Base-by-base conservation (phyloP, 2,329 filamentous ascomycete genomes). In the Diaporthe sp. region DNA sequence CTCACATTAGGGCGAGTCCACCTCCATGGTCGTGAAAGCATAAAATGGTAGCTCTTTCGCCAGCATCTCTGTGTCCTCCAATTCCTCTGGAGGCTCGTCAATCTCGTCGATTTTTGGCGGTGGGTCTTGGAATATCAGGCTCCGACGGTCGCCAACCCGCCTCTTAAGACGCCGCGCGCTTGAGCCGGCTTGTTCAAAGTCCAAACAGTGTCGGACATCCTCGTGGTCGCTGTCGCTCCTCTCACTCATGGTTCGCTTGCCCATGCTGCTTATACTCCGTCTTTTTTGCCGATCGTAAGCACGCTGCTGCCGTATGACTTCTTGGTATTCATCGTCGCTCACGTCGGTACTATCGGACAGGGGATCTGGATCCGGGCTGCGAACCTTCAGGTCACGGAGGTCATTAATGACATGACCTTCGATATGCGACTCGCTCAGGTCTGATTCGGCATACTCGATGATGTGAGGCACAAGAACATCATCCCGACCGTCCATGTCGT, bases 241-340 rank as follows among this genome's bases (percentile, higher is more conserved):
- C 78, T 89, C 88, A 78, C 85, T 88, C 76, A 89, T 86, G 35
- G 87, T 89, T 50, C 88, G 84, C 81, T 90, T 90, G 42, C 71
- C 65, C 71, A 89, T 86, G 80, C 87, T 89, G 77, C 87, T 87
- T 77, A 86, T 85, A 70, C 85, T 88, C 79, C 88, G 85, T 32
- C 88, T 83, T 53, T 84, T 84, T 42, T 82, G 82, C 69, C 87
- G 84, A 70, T 82, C 84, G 47, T 86, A 81, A 66, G 85, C 85
- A 47, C 85, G 84, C 65, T 85, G 85, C 73, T 81, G 81, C 76
- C 79, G 81, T 22, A 84, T 78, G 55, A 87, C 87, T 32, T 83
- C 81, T 17, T 78, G 73, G 69, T 81, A 77, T 10, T 81, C 81
- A 13, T 81, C 80, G 65, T 86, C 84, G 51, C 85, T 84, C 7